phyloP scores from a whole-genome alignment of 495 filamentous ascomycete genomes.

The Glonium stellatum region DNA sequence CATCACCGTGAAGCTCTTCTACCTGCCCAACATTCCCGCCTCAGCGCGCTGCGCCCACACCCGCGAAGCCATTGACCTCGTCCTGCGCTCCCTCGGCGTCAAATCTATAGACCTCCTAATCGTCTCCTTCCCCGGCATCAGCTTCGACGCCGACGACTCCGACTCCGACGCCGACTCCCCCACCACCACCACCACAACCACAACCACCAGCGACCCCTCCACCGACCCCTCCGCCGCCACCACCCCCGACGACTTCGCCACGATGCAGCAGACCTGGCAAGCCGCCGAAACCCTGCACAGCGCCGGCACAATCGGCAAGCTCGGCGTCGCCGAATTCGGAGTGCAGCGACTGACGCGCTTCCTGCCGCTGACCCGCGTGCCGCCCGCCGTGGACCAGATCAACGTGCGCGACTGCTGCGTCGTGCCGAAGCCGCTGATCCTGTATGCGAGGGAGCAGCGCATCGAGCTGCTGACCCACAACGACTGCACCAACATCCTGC shows the following conservation, averaged over 20 bases:
- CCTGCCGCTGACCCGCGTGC: constrained; percentile 57
- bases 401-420: constrained; percentile 95
- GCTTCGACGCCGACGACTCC: constrained; percentile 84
- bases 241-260: constrained; percentile 49
- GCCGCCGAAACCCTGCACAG: constrained; percentile 69
- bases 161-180: constrained; percentile 50
- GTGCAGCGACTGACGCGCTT: constrained; percentile 67
- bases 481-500: constrained; percentile 86
- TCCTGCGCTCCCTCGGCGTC: constrained; percentile 69
- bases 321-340: constrained; percentile 89
- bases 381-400: constrained; percentile 88
- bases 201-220: background rate
- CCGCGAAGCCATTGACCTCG: constrained; percentile 67
- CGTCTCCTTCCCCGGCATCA: constrained; percentile 85
- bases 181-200: constrained; percentile 40
- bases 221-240: background rate
- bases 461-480: constrained; percentile 92
- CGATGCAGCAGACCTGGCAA: constrained; percentile 63
- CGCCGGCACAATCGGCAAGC: constrained; percentile 59
- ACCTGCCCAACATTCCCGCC: constrained; percentile 62
- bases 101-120: constrained; percentile 79
- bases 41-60: constrained; percentile 58
- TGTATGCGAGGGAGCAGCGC: constrained; percentile 73
- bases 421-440: constrained; percentile 79
- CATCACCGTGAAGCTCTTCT: constrained; percentile 91